Base-by-base conservation (phyloP, 106 monocot species). In the Hemerocallis citrina region DNA sequence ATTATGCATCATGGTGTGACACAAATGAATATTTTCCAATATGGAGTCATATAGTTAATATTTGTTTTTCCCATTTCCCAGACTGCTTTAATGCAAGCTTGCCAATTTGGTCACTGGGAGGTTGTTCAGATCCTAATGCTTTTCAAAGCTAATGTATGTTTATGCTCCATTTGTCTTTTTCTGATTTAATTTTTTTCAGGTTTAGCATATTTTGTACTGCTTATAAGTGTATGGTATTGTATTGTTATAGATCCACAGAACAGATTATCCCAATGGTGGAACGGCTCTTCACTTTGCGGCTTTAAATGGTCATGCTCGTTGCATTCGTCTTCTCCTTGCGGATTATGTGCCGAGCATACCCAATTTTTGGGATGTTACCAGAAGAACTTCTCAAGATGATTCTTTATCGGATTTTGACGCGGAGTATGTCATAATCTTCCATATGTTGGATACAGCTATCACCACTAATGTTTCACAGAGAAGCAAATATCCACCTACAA, bases 61-160 rank as follows among this genome's bases (percentile, higher is more conserved):
- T n/a, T n/a, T 27, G 17, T 43, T 37, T 28, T 21, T 16, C 30
- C 49, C 9, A 47, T 67, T 48, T n/a, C n/a, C 31, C 75, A 99
- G 98, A 99, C 98, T 54, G 88, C 92, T 66, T 74, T 92, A 34
- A 92, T 99, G 92, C 92, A 88, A 88, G 98, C 98, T 54, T 99
- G 98, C 48, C 98, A 85, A 63, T 92, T 82, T 73, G 98, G 98
- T 69, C 92, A 85, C 61, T 99, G 92, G 98, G 98, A 99, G 71
- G 92, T 99, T 65, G 92, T 92, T 68, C 98, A 88, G 61, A 88
- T 74, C 71, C 77, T 92, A n/a, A 88, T 99, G 75, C 82, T 92
- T 64, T 99, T 82, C 65, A 88, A 74, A 67, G 88, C 98, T 44
- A 85, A 88, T 67, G 98, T 99, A 64, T 75, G 63, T 34, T 16